Evolutionary conservation across 805 yeast genomes (phyloP).

Genomic region (Monosporozyma servazzii): DNA sequence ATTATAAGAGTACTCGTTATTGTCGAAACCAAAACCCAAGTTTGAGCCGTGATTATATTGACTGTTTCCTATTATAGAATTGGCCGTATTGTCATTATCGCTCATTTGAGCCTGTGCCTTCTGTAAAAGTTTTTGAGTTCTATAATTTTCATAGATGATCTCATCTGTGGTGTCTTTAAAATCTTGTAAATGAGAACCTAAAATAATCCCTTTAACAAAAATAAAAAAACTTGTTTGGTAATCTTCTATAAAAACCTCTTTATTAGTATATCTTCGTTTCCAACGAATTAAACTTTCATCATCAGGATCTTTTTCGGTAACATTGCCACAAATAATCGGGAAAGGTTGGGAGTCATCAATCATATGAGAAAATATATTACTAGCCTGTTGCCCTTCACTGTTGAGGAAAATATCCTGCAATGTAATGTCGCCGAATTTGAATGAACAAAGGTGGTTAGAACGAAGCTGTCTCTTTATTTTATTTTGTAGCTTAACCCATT

Average conservation of each 20-base stretch:
- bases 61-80: background rate
- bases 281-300: background rate
- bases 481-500: conserved; percentile 45
- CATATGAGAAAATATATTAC: conserved; percentile 10
- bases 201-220: conserved; percentile 57
- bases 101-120: background rate
- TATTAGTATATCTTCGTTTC: background rate
- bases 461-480: conserved; percentile 48
- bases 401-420: conserved; percentile 12
- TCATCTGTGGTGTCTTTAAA: conserved; percentile 74
- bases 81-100: too few relatives aligned
- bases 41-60: background rate
- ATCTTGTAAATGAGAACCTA: conserved; percentile 74
- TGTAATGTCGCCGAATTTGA: conserved; percentile 61
- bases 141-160: conserved; percentile 65
- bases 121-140: conserved; percentile 56
- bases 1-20: background rate
- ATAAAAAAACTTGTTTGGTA: conserved; percentile 53
- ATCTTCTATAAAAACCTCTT: background rate
- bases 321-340: conserved; percentile 54
- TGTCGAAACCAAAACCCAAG: background rate
- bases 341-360: conserved; percentile 50
- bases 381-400: conserved; percentile 19
- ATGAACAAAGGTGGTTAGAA: conserved; percentile 51
- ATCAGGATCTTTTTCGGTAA: conserved; percentile 1